A percentile compares a stretch with the other conserved stretches of the same genome.
These are phyloP conservation scores for Pichia insulana DNA, from an alignment of 805 yeast species.

Conservation along the genomic window DNA sequence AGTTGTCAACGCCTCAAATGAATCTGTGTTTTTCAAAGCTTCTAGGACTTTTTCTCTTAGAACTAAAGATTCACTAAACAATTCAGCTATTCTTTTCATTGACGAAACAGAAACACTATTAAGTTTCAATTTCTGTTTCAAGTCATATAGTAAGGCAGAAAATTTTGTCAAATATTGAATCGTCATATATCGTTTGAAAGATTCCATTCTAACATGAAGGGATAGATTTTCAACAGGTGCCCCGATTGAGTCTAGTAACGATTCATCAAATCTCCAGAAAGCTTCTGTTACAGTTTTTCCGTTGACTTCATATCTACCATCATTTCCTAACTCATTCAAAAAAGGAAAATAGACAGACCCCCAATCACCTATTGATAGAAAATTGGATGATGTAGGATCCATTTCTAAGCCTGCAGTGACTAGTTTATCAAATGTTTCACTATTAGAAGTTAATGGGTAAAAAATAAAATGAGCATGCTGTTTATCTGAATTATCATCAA, in stretches of 20 bases:
- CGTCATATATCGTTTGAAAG: conserved; percentile 15
- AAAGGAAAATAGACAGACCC: conserved; percentile 25
- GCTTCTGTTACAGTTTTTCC: conserved; percentile 15
- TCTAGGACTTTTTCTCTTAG: conserved; percentile 13
- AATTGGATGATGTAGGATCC: conserved; percentile 18
- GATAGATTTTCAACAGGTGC: conserved; percentile 19
- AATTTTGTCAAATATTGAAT: conserved; percentile 17
- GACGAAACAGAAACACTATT: conserved; percentile 4
- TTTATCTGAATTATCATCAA: neutral
- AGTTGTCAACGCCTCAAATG: conserved; percentile 3
- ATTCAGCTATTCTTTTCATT: conserved; percentile 5
- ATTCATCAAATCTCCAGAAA: conserved; percentile 20
- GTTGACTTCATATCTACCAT: neutral
- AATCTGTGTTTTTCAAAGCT: neutral
- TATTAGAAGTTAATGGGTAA: conserved; percentile 21
- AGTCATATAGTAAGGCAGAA: conserved; percentile 12
- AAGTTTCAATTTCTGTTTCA: conserved; percentile 5
- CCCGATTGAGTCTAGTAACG: conserved; percentile 11
- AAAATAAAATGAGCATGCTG: conserved; percentile 8
- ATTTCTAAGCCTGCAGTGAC: conserved; percentile 12
- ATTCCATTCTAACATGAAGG: conserved; percentile 17
- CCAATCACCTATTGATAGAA: conserved; percentile 16
- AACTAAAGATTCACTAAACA: conserved; percentile 9
- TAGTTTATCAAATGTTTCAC: conserved; percentile 12
- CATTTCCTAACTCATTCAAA: neutral